Base-by-base conservation (phyloP, 2,329 filamentous ascomycete genomes). In the Fusarium tricinctum region DNA sequence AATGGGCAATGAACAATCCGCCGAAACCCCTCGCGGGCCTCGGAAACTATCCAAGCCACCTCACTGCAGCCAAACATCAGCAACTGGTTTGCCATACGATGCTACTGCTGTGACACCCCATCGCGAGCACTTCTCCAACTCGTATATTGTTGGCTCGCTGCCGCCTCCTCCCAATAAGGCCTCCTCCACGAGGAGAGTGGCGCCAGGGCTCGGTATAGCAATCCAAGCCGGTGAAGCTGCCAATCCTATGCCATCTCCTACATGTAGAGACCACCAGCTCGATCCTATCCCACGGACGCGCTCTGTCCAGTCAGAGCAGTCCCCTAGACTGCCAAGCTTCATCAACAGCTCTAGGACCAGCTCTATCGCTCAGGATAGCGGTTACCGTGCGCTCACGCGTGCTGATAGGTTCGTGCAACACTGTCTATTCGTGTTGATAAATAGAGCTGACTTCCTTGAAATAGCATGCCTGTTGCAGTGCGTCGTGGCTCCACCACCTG, bases 11-110 rank as follows among this genome's bases (percentile, higher is more conserved):
- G 76, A 79, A 45, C 76, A 82, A 57, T 87, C 84, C 44, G 75
- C 80, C 69, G 81, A 84, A 75, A 79, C 79, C 74, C 76, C 78
- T 63, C 68, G 73, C 58, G 74, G 77, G 72, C 76, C 82, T 73
- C 82, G 85, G 66, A 86, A 82, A 77, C 80, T 87, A 63, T 85
- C 82, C 50, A 87, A 87, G 74, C 81, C 83, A 61, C 82, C 79
- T 62, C 81, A 79, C 35, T 78, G 77, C 55, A 81, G 77, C 66
- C 78, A 77, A 76, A 76, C 77, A 54, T 71, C 74, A 53, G 77
- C 81, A 77, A 76, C 80, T 77, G 78, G 79, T 67, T 78, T 82
- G 74, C 77, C 81, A 70, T 80, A 74, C 74, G 67, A 78, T 54
- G 76, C 74, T 68, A 74, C 73, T 62, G 71, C 73, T 69, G 77